Evolutionary conservation across 345 rosid species (phyloP).

Genomic region (Citrus reticulata): DNA sequence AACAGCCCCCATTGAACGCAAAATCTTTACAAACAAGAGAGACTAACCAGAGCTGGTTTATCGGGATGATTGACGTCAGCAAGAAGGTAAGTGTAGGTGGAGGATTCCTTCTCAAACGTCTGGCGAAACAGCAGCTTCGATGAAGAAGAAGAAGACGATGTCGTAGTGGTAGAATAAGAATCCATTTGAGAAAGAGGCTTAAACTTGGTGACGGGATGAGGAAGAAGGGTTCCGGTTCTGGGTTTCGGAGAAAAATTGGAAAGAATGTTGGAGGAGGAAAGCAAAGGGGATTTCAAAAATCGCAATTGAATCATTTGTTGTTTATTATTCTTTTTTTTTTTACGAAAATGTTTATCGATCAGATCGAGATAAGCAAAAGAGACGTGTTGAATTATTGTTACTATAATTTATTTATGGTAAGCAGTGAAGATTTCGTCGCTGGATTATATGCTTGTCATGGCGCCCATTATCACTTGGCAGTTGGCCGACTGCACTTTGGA

Average conservation of each 20-base stretch:
- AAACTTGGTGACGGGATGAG: conserved; percentile 3
- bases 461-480: neutral
- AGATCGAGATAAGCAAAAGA: neutral
- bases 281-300: neutral
- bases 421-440: neutral
- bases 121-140: conserved; percentile 77
- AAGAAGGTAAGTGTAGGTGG: conserved; percentile 85
- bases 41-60: conserved; percentile 77
- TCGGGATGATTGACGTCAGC: conserved; percentile 79
- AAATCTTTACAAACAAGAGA: neutral
- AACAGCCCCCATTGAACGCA: neutral
- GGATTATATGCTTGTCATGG: neutral
- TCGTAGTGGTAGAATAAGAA: neutral
- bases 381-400: no score
- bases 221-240: neutral
- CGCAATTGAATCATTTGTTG: conserved; percentile 16
- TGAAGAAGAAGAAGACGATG: conserved; percentile 22
- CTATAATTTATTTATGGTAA: neutral
- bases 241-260: conserved; percentile 13
- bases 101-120: conserved; percentile 88
- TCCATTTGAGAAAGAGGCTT: conserved; percentile 26
- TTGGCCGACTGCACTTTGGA: neutral
- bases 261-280: conserved; percentile 1
- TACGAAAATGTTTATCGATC: neutral
- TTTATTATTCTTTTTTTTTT: neutral